Evolutionary conservation across 1,284 basidiomycete genomes (phyloP), one percentile per base, ranked within the genome.

Genomic region (Trametes sp.): DNA sequence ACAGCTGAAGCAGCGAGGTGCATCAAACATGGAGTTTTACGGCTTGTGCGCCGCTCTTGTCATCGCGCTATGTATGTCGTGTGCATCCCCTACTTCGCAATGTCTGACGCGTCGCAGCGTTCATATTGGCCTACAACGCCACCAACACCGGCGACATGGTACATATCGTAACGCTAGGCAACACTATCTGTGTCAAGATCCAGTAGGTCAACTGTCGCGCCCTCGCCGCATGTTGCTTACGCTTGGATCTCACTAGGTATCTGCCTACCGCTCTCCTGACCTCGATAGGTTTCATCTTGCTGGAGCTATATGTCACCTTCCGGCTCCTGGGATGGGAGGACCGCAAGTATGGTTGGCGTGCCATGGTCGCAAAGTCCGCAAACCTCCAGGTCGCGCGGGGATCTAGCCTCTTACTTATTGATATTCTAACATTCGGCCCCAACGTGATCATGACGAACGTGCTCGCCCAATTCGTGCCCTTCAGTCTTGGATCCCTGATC

Each of bases 391-490:
- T 65, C 19, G 61, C 59, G 4, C 61, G 45, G 2, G 75, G 75
- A 3, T 50, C 78, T 28, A 80, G 82, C 48, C 74, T 86, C 11
- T 55, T 86, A 26, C 61, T 83, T 8, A 74, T 85, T 6, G 83
- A 86, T 46, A 52, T 84, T 9, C 65, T 84, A 29, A 80, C 78
- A 2, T 63, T 83, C 29, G 80, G 80, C 5, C 82, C 84, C 19
- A 75, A 75, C 28, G 75, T 78, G 2, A 72, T 75, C 2, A 66
- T 70, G 38, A 80, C 79, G 23, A 80, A 74, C 49, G 68, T 79
- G 10, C 57, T 84, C 4, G 81, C 76, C 0, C 80, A 85, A 50
- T 81, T 81, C 58, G 68, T 86, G 24, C 83, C 84, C 0, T 80
- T 82, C 59, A 80, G 81, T 62, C 66, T 85, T n/a, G 82, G 80